Percentiles rank a stretch among this genome's conserved stretches.
Conservation (phyloP, 2,329 filamentous ascomycete species). For the Pseudogymnoascus sp. region DNA sequence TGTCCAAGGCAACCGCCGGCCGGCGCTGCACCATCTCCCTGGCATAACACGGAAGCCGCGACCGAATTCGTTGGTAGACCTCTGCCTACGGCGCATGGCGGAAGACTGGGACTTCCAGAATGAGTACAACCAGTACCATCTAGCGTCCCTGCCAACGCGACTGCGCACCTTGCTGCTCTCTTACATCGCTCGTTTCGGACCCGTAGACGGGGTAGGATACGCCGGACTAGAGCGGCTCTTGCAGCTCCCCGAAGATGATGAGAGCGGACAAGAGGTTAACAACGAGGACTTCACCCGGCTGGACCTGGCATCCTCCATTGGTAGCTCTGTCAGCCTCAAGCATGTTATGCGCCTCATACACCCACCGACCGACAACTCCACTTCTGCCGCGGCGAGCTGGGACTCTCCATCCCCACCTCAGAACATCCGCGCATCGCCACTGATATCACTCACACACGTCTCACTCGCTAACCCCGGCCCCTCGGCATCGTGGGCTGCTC, state of each 20-base stretch:
- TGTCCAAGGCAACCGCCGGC: slow-evolving; percentile 20
- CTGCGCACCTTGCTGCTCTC: slow-evolving; percentile 44
- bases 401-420: slow-evolving; percentile 18
- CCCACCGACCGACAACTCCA: neutral
- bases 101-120: slow-evolving; percentile 47
- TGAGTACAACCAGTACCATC: slow-evolving; percentile 47
- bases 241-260: slow-evolving; percentile 27
- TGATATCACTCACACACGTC: slow-evolving; percentile 52
- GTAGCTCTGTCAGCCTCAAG: slow-evolving; percentile 42
- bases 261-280: slow-evolving; percentile 17
- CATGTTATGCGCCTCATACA: slow-evolving; percentile 45
- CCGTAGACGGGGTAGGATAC: slow-evolving; percentile 39
- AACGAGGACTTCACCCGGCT: slow-evolving; percentile 44
- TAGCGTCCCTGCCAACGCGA: slow-evolving; percentile 46
- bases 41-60: slow-evolving; percentile 32
- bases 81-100: slow-evolving; percentile 42
- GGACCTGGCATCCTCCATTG: slow-evolving; percentile 46
- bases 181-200: slow-evolving; percentile 37
- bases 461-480: slow-evolving; percentile 40
- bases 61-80: slow-evolving; percentile 36
- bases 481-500: slow-evolving; percentile 48
- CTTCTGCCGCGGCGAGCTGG: slow-evolving; percentile 17
- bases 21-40: slow-evolving; percentile 30
- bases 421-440: slow-evolving; percentile 15
- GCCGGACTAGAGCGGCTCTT: slow-evolving; percentile 44